A percentile compares a stretch with the other conserved stretches of the same genome.
Evolutionary conservation across 2,329 filamentous ascomycete species (phyloP).

Genomic region (Talaromyces albobiverticillius): DNA sequence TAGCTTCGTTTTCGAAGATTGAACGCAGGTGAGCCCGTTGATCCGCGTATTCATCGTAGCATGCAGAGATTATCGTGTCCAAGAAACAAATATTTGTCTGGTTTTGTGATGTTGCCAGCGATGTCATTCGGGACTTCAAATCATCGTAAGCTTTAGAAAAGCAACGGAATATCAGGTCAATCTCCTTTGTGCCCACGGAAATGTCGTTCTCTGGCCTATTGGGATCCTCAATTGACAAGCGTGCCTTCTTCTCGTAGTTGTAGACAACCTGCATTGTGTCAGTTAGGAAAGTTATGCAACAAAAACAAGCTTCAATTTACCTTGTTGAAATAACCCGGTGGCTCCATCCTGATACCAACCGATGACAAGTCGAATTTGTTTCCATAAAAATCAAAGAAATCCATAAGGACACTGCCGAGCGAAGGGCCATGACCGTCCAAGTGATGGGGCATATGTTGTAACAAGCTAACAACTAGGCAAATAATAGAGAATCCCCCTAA

Average conservation of each 20-base stretch:
- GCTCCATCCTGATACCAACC: conserved; percentile 72
- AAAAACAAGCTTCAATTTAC: conserved; percentile 39
- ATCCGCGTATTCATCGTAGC: conserved; percentile 70
- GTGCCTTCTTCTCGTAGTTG: conserved; percentile 34
- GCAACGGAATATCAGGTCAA: conserved; percentile 61
- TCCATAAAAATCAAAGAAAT: conserved; percentile 88
- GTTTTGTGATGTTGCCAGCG: conserved; percentile 20
- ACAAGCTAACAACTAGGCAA: conserved; percentile 84
- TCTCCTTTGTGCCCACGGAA: conserved; percentile 76
- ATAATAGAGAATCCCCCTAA: conserved; percentile 93
- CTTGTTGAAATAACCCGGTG: conserved; percentile 75
- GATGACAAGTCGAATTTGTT: conserved; percentile 69
- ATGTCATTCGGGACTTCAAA: conserved; percentile 58
- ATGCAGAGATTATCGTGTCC: conserved; percentile 68
- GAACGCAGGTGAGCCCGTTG: conserved; percentile 64
- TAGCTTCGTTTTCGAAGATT: conserved; percentile 46
- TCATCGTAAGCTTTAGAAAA: conserved; percentile 65
- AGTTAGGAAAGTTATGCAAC: neutral
- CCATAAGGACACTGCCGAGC: conserved; percentile 75
- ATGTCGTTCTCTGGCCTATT: conserved; percentile 86
- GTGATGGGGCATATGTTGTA: conserved; percentile 74
- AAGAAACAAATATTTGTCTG: conserved; percentile 57
- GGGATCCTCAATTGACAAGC: conserved; percentile 87
- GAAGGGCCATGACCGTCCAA: conserved; percentile 65
- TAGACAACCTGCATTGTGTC: conserved; percentile 7